Evolutionary conservation across 139 green algal species (phyloP), one percentile per base, ranked within the genome.

Genomic region (Haematococcus sp.): DNA sequence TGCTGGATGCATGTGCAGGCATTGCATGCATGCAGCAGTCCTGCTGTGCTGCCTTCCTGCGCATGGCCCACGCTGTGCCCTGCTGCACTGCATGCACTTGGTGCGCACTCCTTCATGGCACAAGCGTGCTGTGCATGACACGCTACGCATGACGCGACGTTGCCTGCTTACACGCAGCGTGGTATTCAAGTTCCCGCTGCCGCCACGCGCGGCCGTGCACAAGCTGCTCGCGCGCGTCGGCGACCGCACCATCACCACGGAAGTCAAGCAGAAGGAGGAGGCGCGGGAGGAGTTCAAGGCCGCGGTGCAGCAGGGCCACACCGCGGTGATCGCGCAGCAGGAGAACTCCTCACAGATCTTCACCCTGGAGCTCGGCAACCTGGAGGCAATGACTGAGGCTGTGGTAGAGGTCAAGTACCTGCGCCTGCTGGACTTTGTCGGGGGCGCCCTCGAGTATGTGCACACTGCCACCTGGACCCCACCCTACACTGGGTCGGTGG

Each of bases 381-480:
- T 85, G 56, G 35, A 63, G 27, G 79, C 79, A 2, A 67, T 75
- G 56, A 55, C 51, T 7, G 64, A 74, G 49, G 70, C 67, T n/a
- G 3, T 71, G 16, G 34, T 85, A 16, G 28, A 28, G 15, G 40
- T 85, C 55, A 54, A 25, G 15, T 85, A 85, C 70, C 61, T 85
- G 64, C 74, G 70, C 28, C 30, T 79, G 64, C 71, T 85, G 31
- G 65, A 81, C 65, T 27, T 22, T 2, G 63, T 81, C 34, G 71
- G 34, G 17, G 71, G 51, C 33, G 32, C 73, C 19, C 55, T 85
- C n/a, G 79, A 85, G 66, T 81, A 63, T 28, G 25, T n/a, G 15
- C 79, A 85, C 74, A 73, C 70, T 34, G 79, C 79, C 23, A 81
- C 79, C 1, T 85, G 79, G 79, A 68, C 74, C 44, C 79, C 79